Evolutionary conservation across 2,329 filamentous ascomycete species (phyloP).

Genomic region (Fusarium xyrophilum): DNA sequence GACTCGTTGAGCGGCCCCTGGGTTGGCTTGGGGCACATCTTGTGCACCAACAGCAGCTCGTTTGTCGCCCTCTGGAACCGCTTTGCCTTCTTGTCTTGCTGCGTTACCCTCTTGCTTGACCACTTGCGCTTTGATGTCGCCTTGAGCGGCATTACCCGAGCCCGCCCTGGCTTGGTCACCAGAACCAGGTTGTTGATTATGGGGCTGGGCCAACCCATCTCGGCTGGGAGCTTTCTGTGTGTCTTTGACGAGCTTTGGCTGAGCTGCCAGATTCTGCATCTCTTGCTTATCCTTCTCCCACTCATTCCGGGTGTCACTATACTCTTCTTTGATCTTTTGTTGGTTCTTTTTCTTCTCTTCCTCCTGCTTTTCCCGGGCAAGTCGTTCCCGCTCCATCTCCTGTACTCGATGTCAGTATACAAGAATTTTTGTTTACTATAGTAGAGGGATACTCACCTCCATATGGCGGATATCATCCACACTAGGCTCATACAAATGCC

Average conservation of each 20-base stretch:
- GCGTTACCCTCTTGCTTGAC: conserved; percentile 13
- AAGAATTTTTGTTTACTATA: background rate
- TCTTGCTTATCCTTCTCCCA: conserved; percentile 91
- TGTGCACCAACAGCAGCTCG: conserved; percentile 10
- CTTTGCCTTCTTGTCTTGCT: conserved; percentile 6
- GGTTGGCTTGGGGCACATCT: conserved; percentile 12
- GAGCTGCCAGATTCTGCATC: conserved; percentile 68
- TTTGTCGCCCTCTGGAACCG: conserved; percentile 15
- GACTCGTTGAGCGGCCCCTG: conserved; percentile 12
- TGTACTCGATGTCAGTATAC: conserved; percentile 46
- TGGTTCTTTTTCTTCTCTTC: conserved; percentile 76
- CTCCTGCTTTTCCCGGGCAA: conserved; percentile 76
- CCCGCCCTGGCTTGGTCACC: conserved; percentile 11
- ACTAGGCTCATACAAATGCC: conserved; percentile 99
- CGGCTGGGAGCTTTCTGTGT: conserved; percentile 25
- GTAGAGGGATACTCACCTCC: conserved; percentile 64
- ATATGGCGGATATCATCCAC: conserved; percentile 97
- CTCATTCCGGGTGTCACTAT: conserved; percentile 76
- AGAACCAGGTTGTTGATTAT: conserved; percentile 19
- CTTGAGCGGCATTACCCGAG: conserved; percentile 18
- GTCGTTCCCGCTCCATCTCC: conserved; percentile 92
- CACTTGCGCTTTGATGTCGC: conserved; percentile 6
- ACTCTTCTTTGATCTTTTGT: conserved; percentile 75
- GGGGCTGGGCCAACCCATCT: conserved; percentile 22
- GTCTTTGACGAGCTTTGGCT: conserved; percentile 28